phyloP scores from a whole-genome alignment of 352 stramenopile species.

The Globisporangium viniferum region DNA sequence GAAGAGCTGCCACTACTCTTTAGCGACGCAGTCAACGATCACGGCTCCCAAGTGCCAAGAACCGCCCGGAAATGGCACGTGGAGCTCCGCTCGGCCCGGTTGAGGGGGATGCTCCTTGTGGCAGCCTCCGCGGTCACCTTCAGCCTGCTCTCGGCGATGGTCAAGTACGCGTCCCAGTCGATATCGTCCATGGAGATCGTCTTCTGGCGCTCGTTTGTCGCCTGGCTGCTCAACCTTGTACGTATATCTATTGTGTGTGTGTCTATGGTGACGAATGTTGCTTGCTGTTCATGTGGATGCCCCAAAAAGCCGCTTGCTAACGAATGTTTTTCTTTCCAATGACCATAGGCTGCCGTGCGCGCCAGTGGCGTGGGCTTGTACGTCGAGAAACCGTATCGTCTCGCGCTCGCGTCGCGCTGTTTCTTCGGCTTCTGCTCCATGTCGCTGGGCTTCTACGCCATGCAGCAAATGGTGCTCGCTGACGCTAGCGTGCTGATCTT shows the following conservation, averaged over 20 bases:
- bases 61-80: constrained; percentile 11
- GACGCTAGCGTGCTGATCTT: constrained; percentile 70
- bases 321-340: not conserved
- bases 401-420: constrained; percentile 34
- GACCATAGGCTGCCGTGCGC: constrained; percentile 32
- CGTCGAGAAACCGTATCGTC: constrained; percentile 36
- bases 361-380: constrained; percentile 20
- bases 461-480: constrained; percentile 53
- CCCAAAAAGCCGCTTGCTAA: not conserved
- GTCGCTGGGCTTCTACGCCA: constrained; percentile 45
- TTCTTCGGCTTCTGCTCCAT: constrained; percentile 42
- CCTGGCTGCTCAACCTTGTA: constrained; percentile 52
- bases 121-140: constrained; percentile 49
- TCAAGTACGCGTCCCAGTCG: constrained; percentile 46
- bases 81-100: constrained; percentile 8
- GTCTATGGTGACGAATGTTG: not conserved
- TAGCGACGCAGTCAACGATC: not conserved
- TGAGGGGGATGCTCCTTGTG: constrained; percentile 38
- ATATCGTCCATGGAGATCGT: constrained; percentile 59
- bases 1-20: constrained; percentile 43
- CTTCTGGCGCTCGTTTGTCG: constrained; percentile 62
- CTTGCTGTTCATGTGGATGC: not conserved
- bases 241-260: constrained; percentile 1
- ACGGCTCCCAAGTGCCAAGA: not conserved
- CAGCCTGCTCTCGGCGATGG: constrained; percentile 52